Conservation (phyloP, 129 eudicot genomes). For the Dittrichia graveolens region DNA sequence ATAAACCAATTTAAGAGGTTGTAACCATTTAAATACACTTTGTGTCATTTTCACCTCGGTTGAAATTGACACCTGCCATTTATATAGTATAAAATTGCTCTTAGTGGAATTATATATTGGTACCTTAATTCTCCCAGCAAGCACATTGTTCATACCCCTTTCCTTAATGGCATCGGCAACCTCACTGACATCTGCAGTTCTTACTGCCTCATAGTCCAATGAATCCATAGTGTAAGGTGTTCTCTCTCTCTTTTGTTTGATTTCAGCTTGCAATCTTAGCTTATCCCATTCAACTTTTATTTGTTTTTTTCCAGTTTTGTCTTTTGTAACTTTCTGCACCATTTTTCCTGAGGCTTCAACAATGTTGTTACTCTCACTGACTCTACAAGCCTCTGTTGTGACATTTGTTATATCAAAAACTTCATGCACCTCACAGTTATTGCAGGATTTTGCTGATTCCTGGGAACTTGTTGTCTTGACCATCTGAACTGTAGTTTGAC, state of each 20-base stretch:
- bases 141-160: slow-evolving; percentile 97
- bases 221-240: slow-evolving; percentile 72
- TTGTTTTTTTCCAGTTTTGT: slow-evolving; percentile 47
- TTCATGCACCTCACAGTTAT: slow-evolving; percentile 34
- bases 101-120: neutral
- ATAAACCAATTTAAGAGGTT: neutral
- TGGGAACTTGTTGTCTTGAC: slow-evolving; percentile 31
- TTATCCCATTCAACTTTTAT: slow-evolving; percentile 69
- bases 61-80: slow-evolving; percentile 6
- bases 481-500: slow-evolving; percentile 41
- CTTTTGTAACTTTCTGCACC: slow-evolving; percentile 45
- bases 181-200: slow-evolving; percentile 66
- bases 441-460: slow-evolving; percentile 39
- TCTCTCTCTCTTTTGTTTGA: slow-evolving; percentile 52
- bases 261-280: slow-evolving; percentile 60
- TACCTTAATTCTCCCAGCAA: slow-evolving; percentile 92
- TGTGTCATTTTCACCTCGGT: neutral
- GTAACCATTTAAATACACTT: slow-evolving; percentile 7
- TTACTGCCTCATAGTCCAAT: slow-evolving; percentile 87
- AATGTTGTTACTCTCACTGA: slow-evolving; percentile 34
- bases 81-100: slow-evolving; percentile 13
- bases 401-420: slow-evolving; percentile 19
- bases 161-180: slow-evolving; percentile 83
- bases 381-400: slow-evolving; percentile 38
- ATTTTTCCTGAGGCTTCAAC: slow-evolving; percentile 34